Percentiles rank a stretch among this genome's conserved stretches.
These are phyloP conservation scores for Aspergillus versicolor DNA, from an alignment of 2,329 filamentous ascomycete species.

Conservation along the genomic window DNA sequence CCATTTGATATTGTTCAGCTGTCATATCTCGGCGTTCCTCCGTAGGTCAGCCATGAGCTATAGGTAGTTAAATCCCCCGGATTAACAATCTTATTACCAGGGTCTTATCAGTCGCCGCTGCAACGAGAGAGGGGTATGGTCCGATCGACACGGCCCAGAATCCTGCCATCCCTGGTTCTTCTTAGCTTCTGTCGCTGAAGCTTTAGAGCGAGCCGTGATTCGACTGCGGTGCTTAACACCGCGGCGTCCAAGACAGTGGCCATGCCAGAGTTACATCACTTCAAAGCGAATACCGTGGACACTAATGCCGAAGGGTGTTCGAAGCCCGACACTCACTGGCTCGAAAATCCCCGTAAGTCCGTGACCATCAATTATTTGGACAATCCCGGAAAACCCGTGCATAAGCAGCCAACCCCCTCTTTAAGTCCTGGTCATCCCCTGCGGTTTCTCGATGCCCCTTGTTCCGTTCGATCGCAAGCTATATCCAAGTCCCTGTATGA, in stretches of 20 bases:
- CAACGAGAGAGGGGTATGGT: neutral
- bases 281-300: too few species aligned
- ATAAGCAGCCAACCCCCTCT: neutral
- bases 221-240: neutral
- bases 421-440: neutral
- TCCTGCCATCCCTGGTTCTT: neutral
- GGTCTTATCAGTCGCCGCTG: neutral
- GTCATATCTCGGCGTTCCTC: neutral
- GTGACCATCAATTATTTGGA: constrained; percentile 5
- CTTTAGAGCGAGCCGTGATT: too few species aligned
- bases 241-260: neutral
- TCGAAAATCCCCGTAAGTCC: constrained; percentile 2
- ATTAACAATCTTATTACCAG: neutral
- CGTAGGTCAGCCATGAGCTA: neutral
- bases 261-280: neutral
- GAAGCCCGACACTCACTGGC: neutral
- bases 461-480: neutral
- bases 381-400: neutral
- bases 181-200: neutral
- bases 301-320: too few species aligned
- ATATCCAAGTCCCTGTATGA: neutral
- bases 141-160: neutral
- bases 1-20: neutral
- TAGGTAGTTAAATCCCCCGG: neutral
- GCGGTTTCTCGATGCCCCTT: neutral